Conservation (phyloP, 75 land plant species). For the Azolla pinnata region DNA sequence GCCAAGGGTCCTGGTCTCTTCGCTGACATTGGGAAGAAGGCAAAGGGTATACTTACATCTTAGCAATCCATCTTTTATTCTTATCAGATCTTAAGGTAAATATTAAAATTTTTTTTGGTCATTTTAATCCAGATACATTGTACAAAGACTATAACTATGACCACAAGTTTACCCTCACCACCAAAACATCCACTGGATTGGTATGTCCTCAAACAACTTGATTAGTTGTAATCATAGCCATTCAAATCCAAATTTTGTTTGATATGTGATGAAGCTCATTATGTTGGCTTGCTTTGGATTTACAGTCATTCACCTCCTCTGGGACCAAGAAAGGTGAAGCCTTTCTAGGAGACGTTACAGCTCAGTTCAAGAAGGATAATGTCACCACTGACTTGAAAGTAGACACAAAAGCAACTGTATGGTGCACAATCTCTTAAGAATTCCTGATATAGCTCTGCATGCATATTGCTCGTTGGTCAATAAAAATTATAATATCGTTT, state of each 20-base stretch:
- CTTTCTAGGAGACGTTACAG: slow-evolving; percentile 52
- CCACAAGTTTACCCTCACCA: slow-evolving; percentile 62
- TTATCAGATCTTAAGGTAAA: too few relatives aligned
- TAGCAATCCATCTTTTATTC: background rate
- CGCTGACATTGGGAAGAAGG: slow-evolving; percentile 70
- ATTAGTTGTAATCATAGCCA: too few relatives aligned
- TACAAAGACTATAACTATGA: slow-evolving; percentile 61
- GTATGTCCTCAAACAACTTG: too few relatives aligned
- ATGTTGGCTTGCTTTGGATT: too few relatives aligned
- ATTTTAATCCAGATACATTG: slow-evolving; percentile 75
- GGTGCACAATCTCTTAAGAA: slow-evolving; percentile 1
- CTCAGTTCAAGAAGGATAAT: slow-evolving; percentile 60
- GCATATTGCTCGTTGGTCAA: background rate
- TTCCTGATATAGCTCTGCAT: background rate
- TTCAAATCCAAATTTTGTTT: too few relatives aligned
- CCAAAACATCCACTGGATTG: slow-evolving; percentile 51
- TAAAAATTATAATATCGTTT: slow-evolving; percentile 1
- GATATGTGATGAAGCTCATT: too few relatives aligned
- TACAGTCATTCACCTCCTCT: slow-evolving; percentile 58
- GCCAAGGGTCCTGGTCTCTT: slow-evolving; percentile 80
- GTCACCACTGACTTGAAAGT: slow-evolving; percentile 71
- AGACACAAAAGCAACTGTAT: slow-evolving; percentile 63
- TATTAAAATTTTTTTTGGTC: too few relatives aligned
- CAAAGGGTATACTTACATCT: slow-evolving; percentile 42
- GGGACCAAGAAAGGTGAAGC: slow-evolving; percentile 59